Percentiles rank a stretch among this genome's conserved stretches.
Evolutionary conservation across 371 early-diverging fungal genomes (phyloP).

Genomic region (Mortierella sp.): DNA sequence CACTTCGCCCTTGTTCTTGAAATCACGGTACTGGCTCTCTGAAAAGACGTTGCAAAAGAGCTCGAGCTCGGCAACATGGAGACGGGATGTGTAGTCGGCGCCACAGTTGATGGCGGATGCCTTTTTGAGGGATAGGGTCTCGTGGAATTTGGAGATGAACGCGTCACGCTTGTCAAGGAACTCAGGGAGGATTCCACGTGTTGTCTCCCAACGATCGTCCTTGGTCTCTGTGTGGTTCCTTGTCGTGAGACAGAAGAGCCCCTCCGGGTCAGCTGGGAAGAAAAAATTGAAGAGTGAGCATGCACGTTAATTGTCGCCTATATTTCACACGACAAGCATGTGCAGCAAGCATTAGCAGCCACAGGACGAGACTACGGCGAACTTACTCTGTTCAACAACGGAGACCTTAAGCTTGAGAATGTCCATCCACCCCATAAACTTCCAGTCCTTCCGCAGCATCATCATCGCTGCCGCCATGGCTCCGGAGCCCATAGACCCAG

Average conservation of each 20-base stretch:
- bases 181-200: slow-evolving; percentile 44
- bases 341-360: background rate
- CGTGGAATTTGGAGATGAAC: slow-evolving; percentile 46
- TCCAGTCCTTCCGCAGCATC: slow-evolving; percentile 41
- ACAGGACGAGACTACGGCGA: background rate
- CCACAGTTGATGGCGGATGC: slow-evolving; percentile 9
- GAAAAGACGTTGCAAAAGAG: slow-evolving; percentile 48
- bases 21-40: slow-evolving; percentile 38
- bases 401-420: slow-evolving; percentile 30
- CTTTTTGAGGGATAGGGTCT: slow-evolving; percentile 31
- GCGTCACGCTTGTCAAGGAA: slow-evolving; percentile 32
- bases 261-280: slow-evolving; percentile 48
- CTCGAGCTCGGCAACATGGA: slow-evolving; percentile 48
- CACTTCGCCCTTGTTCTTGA: slow-evolving; percentile 36
- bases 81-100: slow-evolving; percentile 21
- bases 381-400: slow-evolving; percentile 49
- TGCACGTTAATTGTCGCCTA: background rate
- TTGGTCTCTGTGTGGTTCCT: slow-evolving; percentile 28
- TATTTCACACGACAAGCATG: background rate
- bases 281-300: background rate
- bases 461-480: slow-evolving; percentile 1
- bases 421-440: slow-evolving; percentile 55
- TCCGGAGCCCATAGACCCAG: background rate
- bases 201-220: slow-evolving; percentile 43
- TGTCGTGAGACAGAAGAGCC: slow-evolving; percentile 48